Percentiles rank a stretch among this genome's conserved stretches.
Conservation (phyloP, 2,329 filamentous ascomycete species). For the Trichoderma koningii region DNA sequence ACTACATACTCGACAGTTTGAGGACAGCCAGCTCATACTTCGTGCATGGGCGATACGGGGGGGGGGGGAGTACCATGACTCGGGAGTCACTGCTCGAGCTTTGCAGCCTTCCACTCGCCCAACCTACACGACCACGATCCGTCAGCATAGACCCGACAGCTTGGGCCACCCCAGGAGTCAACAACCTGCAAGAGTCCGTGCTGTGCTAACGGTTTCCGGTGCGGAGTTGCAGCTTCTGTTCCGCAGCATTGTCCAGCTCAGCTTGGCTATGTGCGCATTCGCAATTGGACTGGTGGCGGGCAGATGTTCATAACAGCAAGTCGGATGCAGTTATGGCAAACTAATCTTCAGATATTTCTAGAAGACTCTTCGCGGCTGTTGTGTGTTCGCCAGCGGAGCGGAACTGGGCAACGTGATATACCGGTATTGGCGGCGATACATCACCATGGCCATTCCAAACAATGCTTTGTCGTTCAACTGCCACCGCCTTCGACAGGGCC, state of each 20-base stretch:
- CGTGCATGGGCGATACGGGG: too few species aligned
- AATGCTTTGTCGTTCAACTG: background rate
- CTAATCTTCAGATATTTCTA: too few species aligned
- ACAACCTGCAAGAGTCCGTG: constrained; percentile 6
- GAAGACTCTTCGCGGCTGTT: too few species aligned
- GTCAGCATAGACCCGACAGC: constrained; percentile 22
- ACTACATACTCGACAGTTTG: too few species aligned
- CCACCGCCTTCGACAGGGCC: background rate
- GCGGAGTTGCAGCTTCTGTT: constrained; percentile 14
- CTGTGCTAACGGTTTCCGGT: background rate
- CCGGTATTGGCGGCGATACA: too few species aligned
- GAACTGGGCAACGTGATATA: too few species aligned
- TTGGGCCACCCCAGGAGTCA: constrained; percentile 15
- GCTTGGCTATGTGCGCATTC: background rate
- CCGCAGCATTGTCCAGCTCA: background rate
- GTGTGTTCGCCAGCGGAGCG: too few species aligned
- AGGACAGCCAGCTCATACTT: too few species aligned
- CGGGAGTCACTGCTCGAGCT: too few species aligned
- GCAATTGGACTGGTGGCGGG: too few species aligned
- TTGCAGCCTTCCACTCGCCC: background rate
- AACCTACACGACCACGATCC: background rate
- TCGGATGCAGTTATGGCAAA: background rate
- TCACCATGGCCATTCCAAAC: too few species aligned
- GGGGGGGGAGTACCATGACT: too few species aligned
- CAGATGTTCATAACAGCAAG: background rate